Evolutionary conservation across 495 filamentous ascomycete species (phyloP).

Genomic region (Annulohypoxylon moriforme): DNA sequence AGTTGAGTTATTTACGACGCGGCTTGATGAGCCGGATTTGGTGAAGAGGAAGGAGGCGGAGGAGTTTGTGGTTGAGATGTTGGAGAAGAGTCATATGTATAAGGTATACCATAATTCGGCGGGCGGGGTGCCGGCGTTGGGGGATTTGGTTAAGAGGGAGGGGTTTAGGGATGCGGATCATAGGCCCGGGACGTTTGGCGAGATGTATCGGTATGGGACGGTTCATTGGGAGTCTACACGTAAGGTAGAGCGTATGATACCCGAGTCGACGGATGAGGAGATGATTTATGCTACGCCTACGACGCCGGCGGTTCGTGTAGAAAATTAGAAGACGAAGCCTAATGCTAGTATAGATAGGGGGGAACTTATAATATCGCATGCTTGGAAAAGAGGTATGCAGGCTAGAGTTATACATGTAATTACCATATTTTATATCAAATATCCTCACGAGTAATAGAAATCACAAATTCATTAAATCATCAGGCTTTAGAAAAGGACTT

Average conservation of each 20-base stretch:
- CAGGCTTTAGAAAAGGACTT: background rate
- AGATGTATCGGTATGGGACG: conserved; percentile 51
- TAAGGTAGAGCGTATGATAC: conserved; percentile 31
- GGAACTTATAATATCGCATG: too few relatives aligned
- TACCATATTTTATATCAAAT: background rate
- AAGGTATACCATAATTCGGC: conserved; percentile 47
- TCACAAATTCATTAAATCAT: background rate
- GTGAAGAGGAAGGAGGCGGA: conserved; percentile 35
- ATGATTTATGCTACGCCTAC: conserved; percentile 38
- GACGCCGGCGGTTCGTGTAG: conserved; percentile 6
- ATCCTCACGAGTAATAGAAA: background rate
- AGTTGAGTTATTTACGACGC: conserved; percentile 43
- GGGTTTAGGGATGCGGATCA: conserved; percentile 46
- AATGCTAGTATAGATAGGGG: background rate
- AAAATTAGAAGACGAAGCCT: background rate
- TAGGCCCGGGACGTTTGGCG: conserved; percentile 51
- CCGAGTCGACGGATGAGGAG: conserved; percentile 19
- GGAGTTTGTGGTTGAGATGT: conserved; percentile 38
- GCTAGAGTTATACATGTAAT: background rate
- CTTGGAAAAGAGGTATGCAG: background rate
- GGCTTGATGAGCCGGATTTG: conserved; percentile 30
- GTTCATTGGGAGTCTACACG: conserved; percentile 48
- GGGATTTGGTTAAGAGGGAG: conserved; percentile 45
- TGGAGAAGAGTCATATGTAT: conserved; percentile 44
- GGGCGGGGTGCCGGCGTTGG: conserved; percentile 36